These are phyloP conservation scores for Epipyxis sp. DNA, from an alignment of 108 stramenopile species.

Conservation along the genomic window DNA sequence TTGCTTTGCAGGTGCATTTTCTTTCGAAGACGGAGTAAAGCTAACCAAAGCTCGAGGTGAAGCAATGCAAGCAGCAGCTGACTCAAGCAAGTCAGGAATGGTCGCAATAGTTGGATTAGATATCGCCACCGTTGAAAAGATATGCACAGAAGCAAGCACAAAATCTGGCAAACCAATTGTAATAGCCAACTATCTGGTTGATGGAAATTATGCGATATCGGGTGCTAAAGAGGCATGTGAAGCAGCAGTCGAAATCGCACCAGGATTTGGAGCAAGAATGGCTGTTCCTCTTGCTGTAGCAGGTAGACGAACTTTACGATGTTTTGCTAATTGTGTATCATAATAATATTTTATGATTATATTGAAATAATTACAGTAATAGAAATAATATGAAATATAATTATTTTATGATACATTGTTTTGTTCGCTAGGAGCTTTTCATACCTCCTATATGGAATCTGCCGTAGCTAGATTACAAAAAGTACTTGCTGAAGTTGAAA, in stretches of 20 bases:
- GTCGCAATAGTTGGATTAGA: slow-evolving; percentile 92
- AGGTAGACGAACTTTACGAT: too few species aligned
- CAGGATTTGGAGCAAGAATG: slow-evolving; percentile 94
- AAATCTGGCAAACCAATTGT: slow-evolving; percentile 65
- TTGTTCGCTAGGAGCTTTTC: too few species aligned
- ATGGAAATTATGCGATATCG: slow-evolving; percentile 92
- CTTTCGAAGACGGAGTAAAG: slow-evolving; percentile 93
- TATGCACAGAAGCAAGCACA: slow-evolving; percentile 74
- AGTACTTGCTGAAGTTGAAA: slow-evolving; percentile 75
- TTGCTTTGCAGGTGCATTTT: slow-evolving; percentile 92
- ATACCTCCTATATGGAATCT: slow-evolving; percentile 93
- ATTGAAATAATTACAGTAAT: too few species aligned
- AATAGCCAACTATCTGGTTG: slow-evolving; percentile 92
- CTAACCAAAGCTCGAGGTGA: slow-evolving; percentile 93
- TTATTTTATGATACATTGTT: too few species aligned
- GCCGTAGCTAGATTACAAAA: slow-evolving; percentile 79
- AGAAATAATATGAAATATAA: too few species aligned
- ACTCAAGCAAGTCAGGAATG: slow-evolving; percentile 86
- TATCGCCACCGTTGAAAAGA: slow-evolving; percentile 72
- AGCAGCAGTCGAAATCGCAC: slow-evolving; percentile 74
- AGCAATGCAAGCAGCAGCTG: slow-evolving; percentile 94
- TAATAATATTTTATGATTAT: too few species aligned
- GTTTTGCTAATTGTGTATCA: too few species aligned
- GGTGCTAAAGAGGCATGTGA: slow-evolving; percentile 81
- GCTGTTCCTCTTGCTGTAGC: slow-evolving; percentile 93